Evolutionary conservation across 768 basidiomycete genomes (phyloP).

Genomic region (Phaeotremella fagi): DNA sequence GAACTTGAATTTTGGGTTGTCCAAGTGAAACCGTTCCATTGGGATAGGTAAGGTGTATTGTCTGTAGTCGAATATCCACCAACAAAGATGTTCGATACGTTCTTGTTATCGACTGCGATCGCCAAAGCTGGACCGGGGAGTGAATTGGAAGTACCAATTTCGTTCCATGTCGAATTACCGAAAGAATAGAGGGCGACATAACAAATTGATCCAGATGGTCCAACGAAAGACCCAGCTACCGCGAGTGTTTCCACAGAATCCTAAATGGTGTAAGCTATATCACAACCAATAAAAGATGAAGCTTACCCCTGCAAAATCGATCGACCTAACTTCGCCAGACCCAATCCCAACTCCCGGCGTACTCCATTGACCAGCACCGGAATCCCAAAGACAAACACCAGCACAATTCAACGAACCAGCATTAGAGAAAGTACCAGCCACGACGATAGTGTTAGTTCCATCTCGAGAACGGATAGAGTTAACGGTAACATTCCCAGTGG

Average conservation of each 20-base stretch:
- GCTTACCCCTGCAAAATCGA: conserved; percentile 76
- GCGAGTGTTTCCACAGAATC: conserved; percentile 64
- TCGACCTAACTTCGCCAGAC: conserved; percentile 69
- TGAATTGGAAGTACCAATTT: conserved; percentile 35
- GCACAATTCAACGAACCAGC: conserved; percentile 72
- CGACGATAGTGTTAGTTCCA: conserved; percentile 63
- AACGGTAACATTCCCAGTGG: conserved; percentile 60
- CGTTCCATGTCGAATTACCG: conserved; percentile 67
- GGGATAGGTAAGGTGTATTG: conserved; percentile 65
- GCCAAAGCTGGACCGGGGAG: conserved; percentile 89
- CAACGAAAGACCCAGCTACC: conserved; percentile 71
- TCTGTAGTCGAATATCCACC: conserved; percentile 74
- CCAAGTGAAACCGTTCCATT: conserved; percentile 84
- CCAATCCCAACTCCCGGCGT: conserved; percentile 68
- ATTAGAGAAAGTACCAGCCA: conserved; percentile 80
- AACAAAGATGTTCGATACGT: conserved; percentile 78
- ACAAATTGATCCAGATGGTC: conserved; percentile 60
- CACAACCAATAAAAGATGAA: not conserved
- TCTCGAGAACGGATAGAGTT: conserved; percentile 65
- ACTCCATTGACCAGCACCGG: conserved; percentile 67
- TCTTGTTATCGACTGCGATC: conserved; percentile 73
- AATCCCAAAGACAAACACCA: conserved; percentile 73
- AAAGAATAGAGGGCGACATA: conserved; percentile 73
- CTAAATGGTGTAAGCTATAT: conserved; percentile 47
- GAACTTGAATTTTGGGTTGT: conserved; percentile 50